Percentiles rank a stretch among this genome's conserved stretches.
Evolutionary conservation across 73 alveolate genomes (phyloP).

Genomic region (Halteria grandinella): DNA sequence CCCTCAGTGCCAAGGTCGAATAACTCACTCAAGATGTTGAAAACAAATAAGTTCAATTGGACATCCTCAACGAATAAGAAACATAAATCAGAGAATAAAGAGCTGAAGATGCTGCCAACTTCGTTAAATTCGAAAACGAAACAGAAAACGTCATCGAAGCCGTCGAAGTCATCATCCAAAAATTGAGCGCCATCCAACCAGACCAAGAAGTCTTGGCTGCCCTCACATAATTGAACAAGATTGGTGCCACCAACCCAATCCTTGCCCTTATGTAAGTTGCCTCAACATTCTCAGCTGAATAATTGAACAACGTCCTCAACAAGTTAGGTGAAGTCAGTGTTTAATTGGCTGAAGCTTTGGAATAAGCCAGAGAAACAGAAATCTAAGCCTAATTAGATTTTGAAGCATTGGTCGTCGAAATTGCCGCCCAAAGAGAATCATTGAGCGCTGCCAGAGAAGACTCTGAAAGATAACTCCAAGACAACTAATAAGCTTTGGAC

Average conservation of each 20-base stretch:
- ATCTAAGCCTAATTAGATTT: too few species aligned
- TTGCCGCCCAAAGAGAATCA: slow-evolving; percentile 55
- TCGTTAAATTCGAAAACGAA: slow-evolving; percentile 30
- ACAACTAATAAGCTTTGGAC: slow-evolving; percentile 49
- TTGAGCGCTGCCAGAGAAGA: slow-evolving; percentile 58
- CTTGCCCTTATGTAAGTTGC: slow-evolving; percentile 61
- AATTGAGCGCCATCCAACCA: too few species aligned
- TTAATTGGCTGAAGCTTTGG: too few species aligned
- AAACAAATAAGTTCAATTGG: too few species aligned
- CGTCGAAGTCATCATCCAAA: too few species aligned
- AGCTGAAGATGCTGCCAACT: slow-evolving; percentile 47
- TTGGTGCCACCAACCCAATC: too few species aligned
- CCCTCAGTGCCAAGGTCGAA: too few species aligned
- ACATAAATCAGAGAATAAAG: slow-evolving; percentile 49
- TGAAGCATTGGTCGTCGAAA: slow-evolving; percentile 51
- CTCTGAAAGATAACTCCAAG: slow-evolving; percentile 49
- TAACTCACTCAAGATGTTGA: too few species aligned
- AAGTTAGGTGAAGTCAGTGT: slow-evolving; percentile 42
- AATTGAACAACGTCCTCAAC: slow-evolving; percentile 48
- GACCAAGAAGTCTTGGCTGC: too few species aligned
- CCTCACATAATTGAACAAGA: too few species aligned
- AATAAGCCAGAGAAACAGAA: too few species aligned
- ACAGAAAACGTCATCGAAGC: too few species aligned
- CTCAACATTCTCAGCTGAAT: slow-evolving; percentile 61
- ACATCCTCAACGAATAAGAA: slow-evolving; percentile 60